phyloP scores from a whole-genome alignment of 495 filamentous ascomycete genomes.

The Penicillium herquei region DNA sequence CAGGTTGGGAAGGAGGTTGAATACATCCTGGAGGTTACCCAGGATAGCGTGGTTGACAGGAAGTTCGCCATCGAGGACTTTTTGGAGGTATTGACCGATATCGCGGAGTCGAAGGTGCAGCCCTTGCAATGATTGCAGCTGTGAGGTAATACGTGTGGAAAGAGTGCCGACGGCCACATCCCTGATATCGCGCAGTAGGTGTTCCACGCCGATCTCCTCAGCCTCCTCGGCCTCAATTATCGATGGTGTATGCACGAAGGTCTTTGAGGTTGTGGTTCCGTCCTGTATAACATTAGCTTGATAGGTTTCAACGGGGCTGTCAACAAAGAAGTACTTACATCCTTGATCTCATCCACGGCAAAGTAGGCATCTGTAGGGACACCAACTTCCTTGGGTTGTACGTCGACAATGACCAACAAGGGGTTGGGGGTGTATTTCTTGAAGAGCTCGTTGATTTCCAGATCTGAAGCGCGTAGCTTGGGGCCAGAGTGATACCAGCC shows the following conservation, averaged over 20 bases:
- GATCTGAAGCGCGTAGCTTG: constrained; percentile 92
- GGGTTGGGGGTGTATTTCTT: constrained; percentile 98
- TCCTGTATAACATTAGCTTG: constrained; percentile 56
- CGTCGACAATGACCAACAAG: constrained; percentile 94
- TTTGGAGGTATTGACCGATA: constrained; percentile 92
- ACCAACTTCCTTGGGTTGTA: constrained; percentile 96
- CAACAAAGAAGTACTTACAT: constrained; percentile 60
- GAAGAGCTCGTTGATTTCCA: constrained; percentile 99
- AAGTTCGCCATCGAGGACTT: constrained; percentile 86
- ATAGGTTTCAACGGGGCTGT: not conserved
- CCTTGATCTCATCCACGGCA: constrained; percentile 98
- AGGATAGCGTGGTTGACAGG: constrained; percentile 97
- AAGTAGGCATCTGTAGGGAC: constrained; percentile 99
- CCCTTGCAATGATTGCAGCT: constrained; percentile 95
- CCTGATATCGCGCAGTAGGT: constrained; percentile 93
- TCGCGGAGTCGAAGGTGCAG: constrained; percentile 93
- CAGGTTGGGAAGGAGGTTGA: constrained; percentile 96
- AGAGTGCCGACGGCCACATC: constrained; percentile 99
- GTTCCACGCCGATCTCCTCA: constrained; percentile 98
- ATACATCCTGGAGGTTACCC: constrained; percentile 96
- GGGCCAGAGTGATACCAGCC: constrained; percentile 99
- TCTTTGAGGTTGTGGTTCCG: constrained; percentile 93
- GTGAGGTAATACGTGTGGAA: constrained; percentile 94
- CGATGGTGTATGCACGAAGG: constrained; percentile 98
- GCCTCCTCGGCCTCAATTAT: constrained; percentile 99